Conservation (phyloP, 2,329 filamentous ascomycete genomes). For the Verticillium klebahnii region DNA sequence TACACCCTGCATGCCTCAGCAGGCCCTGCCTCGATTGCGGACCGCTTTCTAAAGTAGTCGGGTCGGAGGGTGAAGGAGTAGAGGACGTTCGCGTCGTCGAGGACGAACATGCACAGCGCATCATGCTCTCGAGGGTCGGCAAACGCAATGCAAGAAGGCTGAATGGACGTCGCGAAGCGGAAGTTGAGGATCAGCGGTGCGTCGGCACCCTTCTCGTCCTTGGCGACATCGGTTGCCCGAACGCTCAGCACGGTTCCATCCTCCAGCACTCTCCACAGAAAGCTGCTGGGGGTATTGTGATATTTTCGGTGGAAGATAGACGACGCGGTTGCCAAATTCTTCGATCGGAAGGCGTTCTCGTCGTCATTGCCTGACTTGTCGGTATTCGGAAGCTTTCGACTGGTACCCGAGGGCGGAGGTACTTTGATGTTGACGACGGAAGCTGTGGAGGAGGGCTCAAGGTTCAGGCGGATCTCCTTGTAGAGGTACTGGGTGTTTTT, state of each 20-base stretch:
- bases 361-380: slow-evolving; percentile 48
- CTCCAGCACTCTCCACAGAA: slow-evolving; percentile 87
- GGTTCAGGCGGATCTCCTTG: slow-evolving; percentile 82
- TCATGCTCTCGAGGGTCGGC: slow-evolving; percentile 76
- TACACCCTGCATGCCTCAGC: slow-evolving; percentile 72
- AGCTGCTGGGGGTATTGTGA: slow-evolving; percentile 72
- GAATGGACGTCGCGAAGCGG: slow-evolving; percentile 68
- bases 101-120: slow-evolving; percentile 70
- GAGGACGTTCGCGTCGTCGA: slow-evolving; percentile 74
- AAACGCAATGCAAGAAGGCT: slow-evolving; percentile 74
- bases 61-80: slow-evolving; percentile 80
- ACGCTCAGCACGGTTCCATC: slow-evolving; percentile 77
- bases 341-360: slow-evolving; percentile 67
- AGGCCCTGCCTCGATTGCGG: slow-evolving; percentile 68
- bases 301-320: slow-evolving; percentile 81
- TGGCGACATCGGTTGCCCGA: slow-evolving; percentile 76
- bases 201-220: slow-evolving; percentile 59
- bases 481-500: slow-evolving; percentile 63
- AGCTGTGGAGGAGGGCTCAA: slow-evolving; percentile 66
- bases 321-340: slow-evolving; percentile 70
- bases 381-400: slow-evolving; percentile 28
- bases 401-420: slow-evolving; percentile 46
- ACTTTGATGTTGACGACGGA: slow-evolving; percentile 69
- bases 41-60: slow-evolving; percentile 71
- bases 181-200: slow-evolving; percentile 73